phyloP scores from a whole-genome alignment of 345 rosid genomes.

The Gossypioides kirkii region DNA sequence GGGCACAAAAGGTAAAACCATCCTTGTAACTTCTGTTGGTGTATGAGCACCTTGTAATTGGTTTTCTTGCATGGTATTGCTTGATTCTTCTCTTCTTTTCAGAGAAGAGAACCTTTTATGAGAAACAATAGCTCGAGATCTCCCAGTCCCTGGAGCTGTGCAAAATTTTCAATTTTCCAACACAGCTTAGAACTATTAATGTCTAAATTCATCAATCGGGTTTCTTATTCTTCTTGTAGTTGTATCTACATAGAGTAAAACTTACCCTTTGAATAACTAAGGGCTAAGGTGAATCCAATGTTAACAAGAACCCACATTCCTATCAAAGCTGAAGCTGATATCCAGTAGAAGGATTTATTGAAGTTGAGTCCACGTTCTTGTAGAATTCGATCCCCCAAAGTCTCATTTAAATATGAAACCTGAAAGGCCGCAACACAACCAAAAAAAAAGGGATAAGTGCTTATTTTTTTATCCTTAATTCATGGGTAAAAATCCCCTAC shows the following conservation, averaged over 20 bases:
- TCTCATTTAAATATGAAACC: constrained; percentile 32
- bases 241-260: background rate
- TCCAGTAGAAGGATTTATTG: constrained; percentile 27
- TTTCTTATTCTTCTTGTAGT: background rate
- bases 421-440: constrained; percentile 14
- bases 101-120: constrained; percentile 11
- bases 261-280: constrained; percentile 31
- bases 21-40: constrained; percentile 14
- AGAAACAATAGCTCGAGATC: constrained; percentile 25
- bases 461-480: background rate
- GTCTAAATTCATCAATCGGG: background rate
- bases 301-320: constrained; percentile 42
- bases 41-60: constrained; percentile 5
- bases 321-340: constrained; percentile 32
- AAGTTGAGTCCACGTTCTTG: constrained; percentile 27
- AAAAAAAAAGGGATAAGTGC: background rate
- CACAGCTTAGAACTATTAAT: background rate
- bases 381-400: constrained; percentile 31
- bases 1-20: constrained; percentile 63
- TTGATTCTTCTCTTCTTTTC: constrained; percentile 33
- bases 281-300: constrained; percentile 29
- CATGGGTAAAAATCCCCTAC: no score
- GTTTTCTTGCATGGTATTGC: background rate
- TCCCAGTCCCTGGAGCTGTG: constrained; percentile 30
- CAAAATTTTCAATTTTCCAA: background rate